Evolutionary conservation across 2,329 filamentous ascomycete genomes (phyloP).

Genomic region (Fusarium austroafricanum): DNA sequence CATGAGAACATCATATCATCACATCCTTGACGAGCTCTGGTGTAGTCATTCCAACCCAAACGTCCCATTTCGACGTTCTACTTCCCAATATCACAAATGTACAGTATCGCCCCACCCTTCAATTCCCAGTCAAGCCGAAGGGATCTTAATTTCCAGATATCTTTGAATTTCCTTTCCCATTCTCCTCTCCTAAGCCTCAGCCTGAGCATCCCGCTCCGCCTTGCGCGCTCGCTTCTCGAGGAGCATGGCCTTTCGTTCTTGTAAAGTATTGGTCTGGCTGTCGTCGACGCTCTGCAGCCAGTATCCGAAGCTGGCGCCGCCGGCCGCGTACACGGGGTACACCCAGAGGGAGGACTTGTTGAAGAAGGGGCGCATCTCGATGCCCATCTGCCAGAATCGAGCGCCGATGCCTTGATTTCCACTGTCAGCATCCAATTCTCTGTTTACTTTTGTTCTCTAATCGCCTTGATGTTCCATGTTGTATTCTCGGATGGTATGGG

Average conservation of each 20-base stretch:
- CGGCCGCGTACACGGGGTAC: slow-evolving; percentile 88
- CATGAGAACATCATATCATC: slow-evolving; percentile 10
- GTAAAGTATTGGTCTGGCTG: slow-evolving; percentile 80
- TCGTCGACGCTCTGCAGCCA: slow-evolving; percentile 94
- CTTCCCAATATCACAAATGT: slow-evolving; percentile 43
- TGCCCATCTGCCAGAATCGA: slow-evolving; percentile 95
- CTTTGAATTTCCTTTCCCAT: slow-evolving; percentile 17
- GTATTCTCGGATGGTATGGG: slow-evolving; percentile 4
- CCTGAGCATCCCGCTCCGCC: slow-evolving; percentile 53
- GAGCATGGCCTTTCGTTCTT: slow-evolving; percentile 81
- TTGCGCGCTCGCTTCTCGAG: slow-evolving; percentile 89
- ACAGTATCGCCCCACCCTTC: slow-evolving; percentile 34
- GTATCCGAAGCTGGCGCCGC: slow-evolving; percentile 94
- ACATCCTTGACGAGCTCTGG: slow-evolving; percentile 20
- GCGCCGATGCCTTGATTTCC: slow-evolving; percentile 79
- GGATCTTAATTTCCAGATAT: slow-evolving; percentile 19
- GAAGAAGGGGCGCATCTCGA: slow-evolving; percentile 98
- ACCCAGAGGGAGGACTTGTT: slow-evolving; percentile 85
- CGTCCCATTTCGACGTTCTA: slow-evolving; percentile 44
- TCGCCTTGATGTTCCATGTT: background rate
- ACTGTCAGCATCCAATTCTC: slow-evolving; percentile 23
- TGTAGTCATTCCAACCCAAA: slow-evolving; percentile 36
- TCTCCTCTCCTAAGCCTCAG: slow-evolving; percentile 41
- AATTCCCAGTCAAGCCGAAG: slow-evolving; percentile 11
- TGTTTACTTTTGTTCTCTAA: background rate